A percentile compares a stretch with the other conserved stretches of the same genome.
phyloP scores from a whole-genome alignment of 768 basidiomycete genomes.

The Psilocybe subaeruginosa region DNA sequence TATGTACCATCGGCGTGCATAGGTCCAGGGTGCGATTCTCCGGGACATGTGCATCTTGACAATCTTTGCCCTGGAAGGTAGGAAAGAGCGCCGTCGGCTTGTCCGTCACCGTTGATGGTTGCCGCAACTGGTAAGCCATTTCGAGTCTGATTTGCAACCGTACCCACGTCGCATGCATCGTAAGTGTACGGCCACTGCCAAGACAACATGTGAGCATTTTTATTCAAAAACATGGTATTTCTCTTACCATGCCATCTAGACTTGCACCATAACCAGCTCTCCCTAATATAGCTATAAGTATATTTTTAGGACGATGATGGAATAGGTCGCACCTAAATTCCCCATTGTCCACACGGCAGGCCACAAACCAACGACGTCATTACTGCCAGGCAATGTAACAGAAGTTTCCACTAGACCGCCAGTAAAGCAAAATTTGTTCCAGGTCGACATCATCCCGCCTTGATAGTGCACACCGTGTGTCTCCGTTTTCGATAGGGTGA shows the following conservation, averaged over 20 bases:
- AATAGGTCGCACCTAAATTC: slow-evolving; percentile 56
- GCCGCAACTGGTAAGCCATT: slow-evolving; percentile 67
- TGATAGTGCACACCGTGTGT: slow-evolving; percentile 76
- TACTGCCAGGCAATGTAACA: slow-evolving; percentile 70
- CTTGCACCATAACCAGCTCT: slow-evolving; percentile 88
- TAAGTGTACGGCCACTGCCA: slow-evolving; percentile 81
- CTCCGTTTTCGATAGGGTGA: slow-evolving; percentile 67
- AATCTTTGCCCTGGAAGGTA: slow-evolving; percentile 89
- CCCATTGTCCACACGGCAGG: slow-evolving; percentile 84
- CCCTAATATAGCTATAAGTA: slow-evolving; percentile 38
- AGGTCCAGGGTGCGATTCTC: slow-evolving; percentile 89
- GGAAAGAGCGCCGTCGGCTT: slow-evolving; percentile 59
- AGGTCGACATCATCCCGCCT: slow-evolving; percentile 67
- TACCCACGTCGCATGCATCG: slow-evolving; percentile 93
- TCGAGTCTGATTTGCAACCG: slow-evolving; percentile 79
- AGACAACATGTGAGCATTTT: slow-evolving; percentile 7
- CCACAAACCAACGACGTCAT: slow-evolving; percentile 72
- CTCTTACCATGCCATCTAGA: slow-evolving; percentile 72
- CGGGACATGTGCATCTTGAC: slow-evolving; percentile 86
- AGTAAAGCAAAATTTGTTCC: slow-evolving; percentile 97
- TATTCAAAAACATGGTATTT: neutral
- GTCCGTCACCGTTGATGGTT: slow-evolving; percentile 58
- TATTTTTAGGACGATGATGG: neutral
- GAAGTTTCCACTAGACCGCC: slow-evolving; percentile 78
- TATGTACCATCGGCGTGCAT: slow-evolving; percentile 75